A percentile compares a stretch with the other conserved stretches of the same genome.
phyloP scores from a whole-genome alignment of 352 stramenopile genomes.

The Pythium coloratum region DNA sequence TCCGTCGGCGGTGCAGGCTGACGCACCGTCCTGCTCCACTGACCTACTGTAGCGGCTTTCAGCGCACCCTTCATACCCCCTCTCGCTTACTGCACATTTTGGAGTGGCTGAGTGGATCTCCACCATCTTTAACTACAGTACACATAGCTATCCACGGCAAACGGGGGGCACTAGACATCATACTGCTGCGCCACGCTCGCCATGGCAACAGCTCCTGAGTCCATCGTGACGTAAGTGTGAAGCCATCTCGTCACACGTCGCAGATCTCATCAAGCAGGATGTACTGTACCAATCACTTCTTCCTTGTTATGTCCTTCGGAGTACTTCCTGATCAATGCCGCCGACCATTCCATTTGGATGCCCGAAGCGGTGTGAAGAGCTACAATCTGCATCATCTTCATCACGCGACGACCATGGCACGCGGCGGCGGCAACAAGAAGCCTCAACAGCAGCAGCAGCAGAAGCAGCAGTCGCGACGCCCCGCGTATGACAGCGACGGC shows the following conservation, averaged over 20 bases:
- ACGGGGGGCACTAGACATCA: too few species aligned
- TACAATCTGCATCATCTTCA: not conserved
- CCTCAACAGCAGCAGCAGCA: not conserved
- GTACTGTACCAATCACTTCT: conserved; percentile 1
- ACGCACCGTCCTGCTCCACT: too few species aligned
- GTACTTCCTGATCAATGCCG: conserved; percentile 6
- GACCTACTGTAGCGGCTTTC: too few species aligned
- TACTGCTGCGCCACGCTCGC: too few species aligned
- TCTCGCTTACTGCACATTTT: too few species aligned
- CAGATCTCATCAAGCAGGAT: conserved; percentile 3
- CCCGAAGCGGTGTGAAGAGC: conserved; percentile 5
- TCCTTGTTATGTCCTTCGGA: conserved; percentile 19
- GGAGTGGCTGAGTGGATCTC: too few species aligned
- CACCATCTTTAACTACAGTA: too few species aligned
- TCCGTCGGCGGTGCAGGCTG: too few species aligned
- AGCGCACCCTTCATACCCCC: too few species aligned
- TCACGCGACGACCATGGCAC: conserved; percentile 16
- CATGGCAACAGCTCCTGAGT: too few species aligned
- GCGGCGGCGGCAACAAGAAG: conserved; percentile 4
- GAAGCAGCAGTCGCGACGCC: conserved; percentile 5
- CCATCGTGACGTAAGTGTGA: not conserved
- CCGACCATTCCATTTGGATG: conserved; percentile 20
- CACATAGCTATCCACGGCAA: too few species aligned
- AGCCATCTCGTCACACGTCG: conserved; percentile 25
- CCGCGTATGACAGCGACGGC: conserved; percentile 29